phyloP scores from a whole-genome alignment of 2,329 filamentous ascomycete genomes.

The Lasiodiplodia sp. region DNA sequence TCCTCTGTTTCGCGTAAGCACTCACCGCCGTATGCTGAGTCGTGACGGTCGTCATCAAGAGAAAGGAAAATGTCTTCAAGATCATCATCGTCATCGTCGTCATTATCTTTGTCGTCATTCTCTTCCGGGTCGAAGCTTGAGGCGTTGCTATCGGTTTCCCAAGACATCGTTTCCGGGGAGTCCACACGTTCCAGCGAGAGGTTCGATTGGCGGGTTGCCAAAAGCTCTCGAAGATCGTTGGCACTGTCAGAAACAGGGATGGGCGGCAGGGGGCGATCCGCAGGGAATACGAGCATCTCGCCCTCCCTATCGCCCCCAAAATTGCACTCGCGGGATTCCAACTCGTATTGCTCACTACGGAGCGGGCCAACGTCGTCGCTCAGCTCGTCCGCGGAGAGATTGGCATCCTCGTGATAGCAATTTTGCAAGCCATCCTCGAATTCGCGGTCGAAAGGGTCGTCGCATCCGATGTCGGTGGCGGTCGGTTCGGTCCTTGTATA shows the following conservation, averaged over 20 bases:
- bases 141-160: constrained; percentile 49
- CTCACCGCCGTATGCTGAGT: constrained; percentile 76
- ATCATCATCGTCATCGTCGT: constrained; percentile 67
- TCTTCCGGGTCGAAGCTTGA: constrained; percentile 45
- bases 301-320: constrained; percentile 2
- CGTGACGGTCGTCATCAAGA: constrained; percentile 69
- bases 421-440: neutral
- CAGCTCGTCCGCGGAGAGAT: constrained; percentile 33
- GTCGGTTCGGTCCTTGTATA: constrained; percentile 11
- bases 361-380: constrained; percentile 31
- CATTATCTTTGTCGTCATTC: constrained; percentile 34
- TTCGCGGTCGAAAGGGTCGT: constrained; percentile 7
- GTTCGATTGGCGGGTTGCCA: neutral
- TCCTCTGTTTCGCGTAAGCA: constrained; percentile 96
- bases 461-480: neutral
- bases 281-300: constrained; percentile 17
- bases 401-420: constrained; percentile 12
- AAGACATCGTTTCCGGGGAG: constrained; percentile 29
- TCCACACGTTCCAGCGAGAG: neutral
- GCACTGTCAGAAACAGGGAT: constrained; percentile 19
- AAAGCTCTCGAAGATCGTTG: constrained; percentile 5
- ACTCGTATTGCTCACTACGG: constrained; percentile 29
- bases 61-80: constrained; percentile 64
- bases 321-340: constrained; percentile 17
- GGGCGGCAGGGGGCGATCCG: constrained; percentile 19